Percentiles rank a stretch among this genome's conserved stretches.
Evolutionary conservation across 2,329 filamentous ascomycete genomes (phyloP).

Genomic region (Hymenotorrendiella dingleyae): DNA sequence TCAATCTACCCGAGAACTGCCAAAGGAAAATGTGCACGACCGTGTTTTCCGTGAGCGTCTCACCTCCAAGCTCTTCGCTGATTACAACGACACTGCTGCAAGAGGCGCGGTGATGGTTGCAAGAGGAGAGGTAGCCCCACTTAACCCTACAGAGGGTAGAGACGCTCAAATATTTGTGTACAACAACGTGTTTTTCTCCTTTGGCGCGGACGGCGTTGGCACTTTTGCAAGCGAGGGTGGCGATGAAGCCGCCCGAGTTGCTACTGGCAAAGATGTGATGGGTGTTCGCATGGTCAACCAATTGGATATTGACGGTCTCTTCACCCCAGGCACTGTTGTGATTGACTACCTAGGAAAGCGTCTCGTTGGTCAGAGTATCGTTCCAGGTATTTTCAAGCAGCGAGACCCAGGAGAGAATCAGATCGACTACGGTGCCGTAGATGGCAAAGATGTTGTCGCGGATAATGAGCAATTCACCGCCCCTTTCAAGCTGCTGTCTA

Average conservation of each 20-base stretch:
- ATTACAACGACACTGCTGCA: constrained; percentile 94
- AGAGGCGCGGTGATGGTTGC: constrained; percentile 89
- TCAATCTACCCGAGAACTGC: constrained; percentile 90
- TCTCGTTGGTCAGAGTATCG: constrained; percentile 95
- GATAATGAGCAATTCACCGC: constrained; percentile 80
- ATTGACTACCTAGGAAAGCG: constrained; percentile 97
- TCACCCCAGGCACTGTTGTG: constrained; percentile 92
- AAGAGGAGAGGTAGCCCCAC: constrained; percentile 81
- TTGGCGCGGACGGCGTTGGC: constrained; percentile 92
- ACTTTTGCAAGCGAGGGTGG: constrained; percentile 96
- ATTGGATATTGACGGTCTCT: constrained; percentile 88
- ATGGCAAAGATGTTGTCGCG: constrained; percentile 92
- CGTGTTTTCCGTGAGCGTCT: constrained; percentile 92
- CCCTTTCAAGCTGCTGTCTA: constrained; percentile 85
- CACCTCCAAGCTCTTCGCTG: constrained; percentile 91
- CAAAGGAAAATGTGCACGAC: constrained; percentile 89
- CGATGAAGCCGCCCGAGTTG: constrained; percentile 90
- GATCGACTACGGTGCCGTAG: constrained; percentile 96
- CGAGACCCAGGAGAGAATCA: constrained; percentile 95
- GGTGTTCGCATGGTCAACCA: constrained; percentile 95
- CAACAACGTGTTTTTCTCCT: constrained; percentile 99
- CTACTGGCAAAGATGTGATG: constrained; percentile 92
- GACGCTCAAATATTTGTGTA: constrained; percentile 99
- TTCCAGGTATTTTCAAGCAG: constrained; percentile 98
- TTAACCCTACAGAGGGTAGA: constrained; percentile 87